A percentile compares a stretch with the other conserved stretches of the same genome.
These are phyloP conservation scores for Catunica adiposa DNA, from an alignment of 2,329 filamentous ascomycete genomes.

Conservation along the genomic window DNA sequence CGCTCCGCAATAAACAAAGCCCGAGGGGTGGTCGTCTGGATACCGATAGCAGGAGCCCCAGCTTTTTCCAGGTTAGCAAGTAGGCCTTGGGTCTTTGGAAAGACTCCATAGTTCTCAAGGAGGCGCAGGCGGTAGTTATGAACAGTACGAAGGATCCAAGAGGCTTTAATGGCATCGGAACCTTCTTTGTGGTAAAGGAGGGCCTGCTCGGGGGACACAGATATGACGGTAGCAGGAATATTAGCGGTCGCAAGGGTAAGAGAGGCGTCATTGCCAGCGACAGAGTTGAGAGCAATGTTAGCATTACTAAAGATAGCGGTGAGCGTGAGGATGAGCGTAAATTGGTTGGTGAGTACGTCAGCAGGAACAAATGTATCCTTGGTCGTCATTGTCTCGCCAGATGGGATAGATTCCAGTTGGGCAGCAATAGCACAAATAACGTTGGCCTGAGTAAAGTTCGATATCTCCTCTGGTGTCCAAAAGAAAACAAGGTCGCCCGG, in stretches of 20 bases:
- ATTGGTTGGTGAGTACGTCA: conserved; percentile 62
- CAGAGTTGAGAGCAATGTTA: conserved; percentile 76
- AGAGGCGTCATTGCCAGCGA: conserved; percentile 57
- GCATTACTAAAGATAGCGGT: conserved; percentile 71
- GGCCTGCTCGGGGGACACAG: conserved; percentile 47
- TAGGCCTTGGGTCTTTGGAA: conserved; percentile 42
- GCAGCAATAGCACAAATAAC: conserved; percentile 74
- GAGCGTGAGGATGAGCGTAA: conserved; percentile 64
- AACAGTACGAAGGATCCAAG: conserved; percentile 50
- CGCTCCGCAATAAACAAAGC: conserved; percentile 67
- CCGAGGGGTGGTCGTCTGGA: conserved; percentile 48
- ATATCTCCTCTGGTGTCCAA: conserved; percentile 54
- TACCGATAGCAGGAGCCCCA: conserved; percentile 41
- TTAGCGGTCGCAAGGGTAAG: conserved; percentile 56
- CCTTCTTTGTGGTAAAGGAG: conserved; percentile 10
- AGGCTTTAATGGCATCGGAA: conserved; percentile 19
- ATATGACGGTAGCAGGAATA: conserved; percentile 65
- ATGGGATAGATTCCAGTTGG: conserved; percentile 59
- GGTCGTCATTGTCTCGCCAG: conserved; percentile 52
- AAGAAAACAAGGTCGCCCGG: conserved; percentile 47
- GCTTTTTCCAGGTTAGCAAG: conserved; percentile 29
- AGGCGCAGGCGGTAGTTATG: conserved; percentile 57
- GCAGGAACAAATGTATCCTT: conserved; percentile 74
- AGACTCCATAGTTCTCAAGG: conserved; percentile 52
- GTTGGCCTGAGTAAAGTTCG: conserved; percentile 69